These are phyloP conservation scores for Caulochytrium protostelioides DNA, from an alignment of 371 early-diverging fungal species.

Conservation along the genomic window DNA sequence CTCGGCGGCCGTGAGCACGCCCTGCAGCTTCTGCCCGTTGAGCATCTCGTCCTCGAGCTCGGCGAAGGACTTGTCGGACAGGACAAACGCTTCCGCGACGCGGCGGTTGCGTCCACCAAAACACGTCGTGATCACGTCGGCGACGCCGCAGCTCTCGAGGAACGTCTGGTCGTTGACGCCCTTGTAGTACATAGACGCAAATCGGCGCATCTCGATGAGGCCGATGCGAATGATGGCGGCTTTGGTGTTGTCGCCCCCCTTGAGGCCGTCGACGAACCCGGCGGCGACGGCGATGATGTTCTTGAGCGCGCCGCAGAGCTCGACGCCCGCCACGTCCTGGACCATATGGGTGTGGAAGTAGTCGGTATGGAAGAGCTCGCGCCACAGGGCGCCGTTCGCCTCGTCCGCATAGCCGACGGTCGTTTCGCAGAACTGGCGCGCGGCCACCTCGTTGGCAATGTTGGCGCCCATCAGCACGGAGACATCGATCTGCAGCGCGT, in stretches of 20 bases:
- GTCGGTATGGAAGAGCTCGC: conserved; percentile 61
- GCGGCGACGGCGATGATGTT: conserved; percentile 96
- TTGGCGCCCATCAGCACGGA: conserved; percentile 94
- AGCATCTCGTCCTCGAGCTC: conserved; percentile 71
- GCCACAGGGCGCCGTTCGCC: conserved; percentile 50
- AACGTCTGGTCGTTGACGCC: conserved; percentile 68
- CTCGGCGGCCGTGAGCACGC: conserved; percentile 76
- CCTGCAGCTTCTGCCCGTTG: conserved; percentile 96
- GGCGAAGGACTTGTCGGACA: conserved; percentile 70
- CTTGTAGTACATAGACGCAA: conserved; percentile 55
- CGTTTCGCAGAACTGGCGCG: conserved; percentile 82
- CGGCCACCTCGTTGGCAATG: conserved; percentile 91
- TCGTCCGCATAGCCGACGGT: conserved; percentile 58
- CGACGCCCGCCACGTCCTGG: conserved; percentile 73
- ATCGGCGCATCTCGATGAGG: conserved; percentile 85
- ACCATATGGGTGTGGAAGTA: conserved; percentile 67
- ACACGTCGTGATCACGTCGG: conserved; percentile 82
- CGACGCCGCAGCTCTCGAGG: conserved; percentile 87
- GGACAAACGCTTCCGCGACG: conserved; percentile 74
- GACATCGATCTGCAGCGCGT: conserved; percentile 48
- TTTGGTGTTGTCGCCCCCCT: conserved; percentile 79
- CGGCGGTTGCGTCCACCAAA: conserved; percentile 89
- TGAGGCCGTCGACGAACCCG: conserved; percentile 81
- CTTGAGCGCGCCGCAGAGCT: conserved; percentile 95
- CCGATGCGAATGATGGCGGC: conserved; percentile 94